Percentiles rank a stretch among this genome's conserved stretches.
Conservation (phyloP, 495 filamentous ascomycete species). For the Cladorrhinum samala region DNA sequence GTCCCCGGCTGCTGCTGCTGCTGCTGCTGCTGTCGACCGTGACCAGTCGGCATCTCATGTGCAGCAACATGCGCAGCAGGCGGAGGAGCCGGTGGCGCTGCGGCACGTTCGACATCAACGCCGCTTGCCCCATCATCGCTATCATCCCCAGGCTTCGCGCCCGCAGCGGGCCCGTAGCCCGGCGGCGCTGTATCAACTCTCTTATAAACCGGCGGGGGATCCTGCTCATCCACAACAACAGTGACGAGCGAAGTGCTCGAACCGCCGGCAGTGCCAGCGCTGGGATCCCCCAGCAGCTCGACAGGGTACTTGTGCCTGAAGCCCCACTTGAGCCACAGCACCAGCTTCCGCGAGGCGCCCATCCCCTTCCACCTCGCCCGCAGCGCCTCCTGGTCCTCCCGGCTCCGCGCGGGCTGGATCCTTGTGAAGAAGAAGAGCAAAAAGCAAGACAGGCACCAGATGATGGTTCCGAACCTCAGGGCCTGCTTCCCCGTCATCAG, state of each 20-base stretch:
- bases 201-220: neutral
- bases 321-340: constrained; percentile 45
- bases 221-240: neutral
- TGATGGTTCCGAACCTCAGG: constrained; percentile 43
- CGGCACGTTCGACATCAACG: neutral
- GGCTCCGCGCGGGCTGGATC: constrained; percentile 33
- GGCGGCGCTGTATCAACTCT: neutral
- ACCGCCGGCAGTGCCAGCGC: neutral
- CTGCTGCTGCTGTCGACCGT: too few relatives aligned
- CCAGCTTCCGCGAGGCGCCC: constrained; percentile 30
- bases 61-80: neutral
- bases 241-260: neutral
- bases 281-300: constrained; percentile 14
- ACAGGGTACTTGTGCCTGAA: constrained; percentile 46
- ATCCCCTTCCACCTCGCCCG: constrained; percentile 40
- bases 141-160: neutral
- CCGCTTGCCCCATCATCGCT: neutral
- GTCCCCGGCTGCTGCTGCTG: too few relatives aligned
- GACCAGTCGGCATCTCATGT: too few relatives aligned
- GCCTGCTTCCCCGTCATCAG: constrained; percentile 46
- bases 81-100: neutral
- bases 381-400: constrained; percentile 36
- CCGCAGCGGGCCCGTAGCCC: too few relatives aligned
- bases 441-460: constrained; percentile 40
- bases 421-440: constrained; percentile 38